These are phyloP conservation scores for Prunus armeniaca DNA, from an alignment of 306 rosid species.

Conservation along the genomic window DNA sequence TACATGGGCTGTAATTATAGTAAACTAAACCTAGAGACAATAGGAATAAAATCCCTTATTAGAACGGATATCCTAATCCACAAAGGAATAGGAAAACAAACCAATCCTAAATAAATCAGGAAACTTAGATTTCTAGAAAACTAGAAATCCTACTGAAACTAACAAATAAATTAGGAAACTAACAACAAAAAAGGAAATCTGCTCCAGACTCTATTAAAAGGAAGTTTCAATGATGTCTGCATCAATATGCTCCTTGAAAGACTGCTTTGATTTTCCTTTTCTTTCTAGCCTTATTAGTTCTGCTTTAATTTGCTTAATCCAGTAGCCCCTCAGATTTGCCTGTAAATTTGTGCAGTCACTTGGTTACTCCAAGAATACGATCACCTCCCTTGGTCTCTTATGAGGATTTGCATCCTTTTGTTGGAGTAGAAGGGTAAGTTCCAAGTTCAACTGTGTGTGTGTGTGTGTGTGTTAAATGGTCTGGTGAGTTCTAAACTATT, in stretches of 20 bases:
- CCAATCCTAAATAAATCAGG: too few relatives aligned
- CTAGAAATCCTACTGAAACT: too few relatives aligned
- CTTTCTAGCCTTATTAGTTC: background rate
- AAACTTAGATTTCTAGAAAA: too few relatives aligned
- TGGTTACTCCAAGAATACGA: slow-evolving; percentile 27
- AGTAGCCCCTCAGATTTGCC: slow-evolving; percentile 20
- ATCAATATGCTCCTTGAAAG: background rate
- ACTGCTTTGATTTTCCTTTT: background rate
- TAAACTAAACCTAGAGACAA: too few relatives aligned
- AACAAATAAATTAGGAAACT: too few relatives aligned
- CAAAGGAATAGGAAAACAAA: too few relatives aligned
- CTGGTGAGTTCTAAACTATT: background rate
- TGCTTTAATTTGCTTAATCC: slow-evolving; percentile 23
- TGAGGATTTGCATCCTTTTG: slow-evolving; percentile 29
- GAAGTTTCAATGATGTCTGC: too few relatives aligned
- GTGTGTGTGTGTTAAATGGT: background rate
- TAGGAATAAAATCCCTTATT: too few relatives aligned
- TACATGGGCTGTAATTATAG: too few relatives aligned
- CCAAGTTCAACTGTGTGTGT: slow-evolving; percentile 21
- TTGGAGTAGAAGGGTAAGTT: slow-evolving; percentile 48
- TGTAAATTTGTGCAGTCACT: slow-evolving; percentile 29
- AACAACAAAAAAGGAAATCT: too few relatives aligned
- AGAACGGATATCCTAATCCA: too few relatives aligned
- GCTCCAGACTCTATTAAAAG: too few relatives aligned
- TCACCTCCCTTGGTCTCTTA: slow-evolving; percentile 32